Evolutionary conservation across 495 filamentous ascomycete genomes (phyloP).

Genomic region (Xeromyces bisporus): DNA sequence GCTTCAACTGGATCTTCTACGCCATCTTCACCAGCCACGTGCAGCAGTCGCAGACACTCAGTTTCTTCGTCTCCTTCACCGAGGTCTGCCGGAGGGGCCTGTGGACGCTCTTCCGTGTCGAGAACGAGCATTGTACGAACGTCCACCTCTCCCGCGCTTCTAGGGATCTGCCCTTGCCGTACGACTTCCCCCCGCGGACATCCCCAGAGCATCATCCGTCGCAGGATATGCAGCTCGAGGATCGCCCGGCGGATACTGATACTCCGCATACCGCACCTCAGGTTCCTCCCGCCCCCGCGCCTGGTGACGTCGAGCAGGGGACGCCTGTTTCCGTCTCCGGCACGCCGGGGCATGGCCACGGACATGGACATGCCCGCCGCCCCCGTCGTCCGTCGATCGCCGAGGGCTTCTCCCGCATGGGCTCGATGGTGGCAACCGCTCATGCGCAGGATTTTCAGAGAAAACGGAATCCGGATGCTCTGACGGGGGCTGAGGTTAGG

Average conservation of each 20-base stretch:
- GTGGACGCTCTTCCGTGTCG: constrained; percentile 85
- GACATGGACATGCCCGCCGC: no score
- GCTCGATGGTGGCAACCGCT: constrained; percentile 49
- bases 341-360: no score
- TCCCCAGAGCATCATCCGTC: neutral
- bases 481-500: constrained; percentile 10
- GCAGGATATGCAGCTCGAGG: constrained; percentile 2
- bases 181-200: constrained; percentile 34
- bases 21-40: constrained; percentile 59
- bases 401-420: constrained; percentile 28
- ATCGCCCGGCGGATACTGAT: constrained; percentile 2
- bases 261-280: no score
- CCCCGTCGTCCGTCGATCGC: constrained; percentile 10
- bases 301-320: constrained; percentile 18
- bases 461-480: constrained; percentile 34
- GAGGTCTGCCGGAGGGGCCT: constrained; percentile 72
- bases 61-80: constrained; percentile 56
- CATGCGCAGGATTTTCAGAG: constrained; percentile 83
- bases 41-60: constrained; percentile 64
- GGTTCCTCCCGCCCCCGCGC: constrained; percentile 7
- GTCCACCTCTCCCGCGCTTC: constrained; percentile 71
- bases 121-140: constrained; percentile 90
- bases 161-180: constrained; percentile 67
- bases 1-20: constrained; percentile 94
- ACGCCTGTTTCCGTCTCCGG: constrained; percentile 10